phyloP scores from a whole-genome alignment of 768 basidiomycete genomes.

The Chlorophyllum brunneum region DNA sequence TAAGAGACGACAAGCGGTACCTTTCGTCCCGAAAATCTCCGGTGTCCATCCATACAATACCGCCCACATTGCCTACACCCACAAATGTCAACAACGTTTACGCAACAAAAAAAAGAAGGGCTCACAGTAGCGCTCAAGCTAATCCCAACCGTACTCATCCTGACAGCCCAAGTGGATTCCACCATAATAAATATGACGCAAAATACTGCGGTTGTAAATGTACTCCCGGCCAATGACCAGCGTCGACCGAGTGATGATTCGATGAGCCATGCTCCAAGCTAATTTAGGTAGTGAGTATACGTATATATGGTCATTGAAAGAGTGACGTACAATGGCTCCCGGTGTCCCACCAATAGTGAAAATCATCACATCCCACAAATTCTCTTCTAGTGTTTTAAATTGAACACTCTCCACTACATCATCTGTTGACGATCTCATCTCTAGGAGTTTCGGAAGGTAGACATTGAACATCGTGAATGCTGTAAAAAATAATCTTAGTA shows the following conservation, averaged over 20 bases:
- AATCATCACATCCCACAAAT: conserved; percentile 82
- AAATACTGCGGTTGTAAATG: conserved; percentile 71
- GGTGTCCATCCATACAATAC: conserved; percentile 90
- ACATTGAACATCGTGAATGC: conserved; percentile 94
- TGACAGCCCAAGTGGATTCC: conserved; percentile 51
- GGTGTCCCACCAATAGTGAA: conserved; percentile 85
- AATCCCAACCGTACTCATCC: conserved; percentile 70
- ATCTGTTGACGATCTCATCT: conserved; percentile 40
- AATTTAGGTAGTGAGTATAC: background rate
- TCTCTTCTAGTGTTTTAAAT: conserved; percentile 55
- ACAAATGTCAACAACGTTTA: background rate
- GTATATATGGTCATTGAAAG: conserved; percentile 2
- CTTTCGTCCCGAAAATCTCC: conserved; percentile 79
- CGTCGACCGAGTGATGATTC: conserved; percentile 66
- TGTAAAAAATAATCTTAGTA: conserved; percentile 21
- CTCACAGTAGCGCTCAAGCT: conserved; percentile 70
- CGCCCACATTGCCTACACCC: conserved; percentile 72
- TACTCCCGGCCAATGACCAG: conserved; percentile 71
- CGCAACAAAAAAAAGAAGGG: conserved; percentile 1
- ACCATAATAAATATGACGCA: conserved; percentile 68
- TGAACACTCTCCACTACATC: conserved; percentile 22
- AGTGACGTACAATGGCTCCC: conserved; percentile 65
- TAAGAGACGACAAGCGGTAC: conserved; percentile 32
- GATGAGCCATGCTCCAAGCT: conserved; percentile 87
- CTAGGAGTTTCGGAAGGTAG: conserved; percentile 82